Evolutionary conservation across 768 basidiomycete species (phyloP), one percentile per base, ranked within the genome.

Genomic region (Auricularia sp.): DNA sequence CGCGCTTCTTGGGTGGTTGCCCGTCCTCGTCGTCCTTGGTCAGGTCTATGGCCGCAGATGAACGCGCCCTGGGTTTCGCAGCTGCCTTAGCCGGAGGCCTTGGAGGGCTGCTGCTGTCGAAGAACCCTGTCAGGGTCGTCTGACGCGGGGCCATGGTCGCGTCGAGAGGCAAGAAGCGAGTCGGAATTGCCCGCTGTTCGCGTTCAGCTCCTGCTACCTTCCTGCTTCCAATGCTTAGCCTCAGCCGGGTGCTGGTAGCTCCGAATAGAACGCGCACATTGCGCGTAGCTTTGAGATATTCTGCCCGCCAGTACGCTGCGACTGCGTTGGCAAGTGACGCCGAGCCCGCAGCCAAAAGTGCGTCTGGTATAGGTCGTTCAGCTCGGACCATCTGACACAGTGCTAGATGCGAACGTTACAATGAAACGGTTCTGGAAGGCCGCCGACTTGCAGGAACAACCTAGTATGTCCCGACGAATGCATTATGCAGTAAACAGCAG

Each of bases 371-470:
- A 21, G 7, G 36, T 58, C 11, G 63, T 21, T 3, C 35, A 58
- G 23, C 29, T 29, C 29, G n/a, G 11, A 12, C 56, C 53, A 58
- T 56, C 11, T 42, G n/a, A 18, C 8, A 39, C 18, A 3, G 35
- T 53, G 16, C 7, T 69, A 97, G 94, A 89, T 66, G 93, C 91
- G 11, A 92, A 97, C 75, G 83, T 85, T 44, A 90, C 91, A 1
- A 78, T 91, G 74, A 88, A 89, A 68, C 81, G 97, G 33, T 98
- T 98, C 73, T 99, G 97, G 97, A 94, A 93, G 72, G 83, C 83
- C 0, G 97, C 95, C n/a, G 83, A 83, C 18, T 79, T 98, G 63
- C 85, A 88, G 67, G 75, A 80, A 64, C 81, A 67, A 67, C 2
- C 66, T 72, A 77, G 78, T 77, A 29, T 39, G 72, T 66, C 34